Conservation (phyloP, 441 rosid genomes). For the Adansonia madagascariensis region DNA sequence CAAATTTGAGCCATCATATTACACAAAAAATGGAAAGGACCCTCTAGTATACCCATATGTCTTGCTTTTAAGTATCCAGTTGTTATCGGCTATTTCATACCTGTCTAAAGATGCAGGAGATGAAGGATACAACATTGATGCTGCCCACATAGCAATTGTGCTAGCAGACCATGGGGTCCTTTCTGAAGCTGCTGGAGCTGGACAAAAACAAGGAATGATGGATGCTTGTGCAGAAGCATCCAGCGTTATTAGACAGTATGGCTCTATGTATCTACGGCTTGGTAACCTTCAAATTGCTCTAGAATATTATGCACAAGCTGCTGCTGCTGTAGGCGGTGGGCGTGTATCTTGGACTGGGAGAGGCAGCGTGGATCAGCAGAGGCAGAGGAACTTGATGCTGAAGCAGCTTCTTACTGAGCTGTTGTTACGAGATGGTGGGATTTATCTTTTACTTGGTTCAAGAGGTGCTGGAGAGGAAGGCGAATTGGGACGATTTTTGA, state of each 20-base stretch:
- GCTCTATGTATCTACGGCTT: constrained; percentile 69
- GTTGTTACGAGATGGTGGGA: constrained; percentile 82
- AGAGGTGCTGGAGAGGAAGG: constrained; percentile 94
- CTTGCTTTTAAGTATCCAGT: constrained; percentile 82
- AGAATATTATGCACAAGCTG: constrained; percentile 97
- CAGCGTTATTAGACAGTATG: constrained; percentile 87
- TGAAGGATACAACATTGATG: constrained; percentile 77
- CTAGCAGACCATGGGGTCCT: constrained; percentile 82
- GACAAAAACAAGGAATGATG: constrained; percentile 75
- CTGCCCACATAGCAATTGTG: constrained; percentile 76
- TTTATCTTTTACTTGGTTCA: constrained; percentile 76
- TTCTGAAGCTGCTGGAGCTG: constrained; percentile 65
- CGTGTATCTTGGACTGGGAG: constrained; percentile 84
- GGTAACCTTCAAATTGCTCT: constrained; percentile 77
- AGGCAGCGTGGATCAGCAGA: constrained; percentile 78
- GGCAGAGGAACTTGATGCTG: constrained; percentile 85
- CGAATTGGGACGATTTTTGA: constrained; percentile 71
- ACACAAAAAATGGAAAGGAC: constrained; percentile 93
- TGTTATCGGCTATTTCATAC: constrained; percentile 75
- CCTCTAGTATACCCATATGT: constrained; percentile 90
- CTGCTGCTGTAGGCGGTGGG: constrained; percentile 93
- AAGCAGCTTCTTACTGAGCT: constrained; percentile 90
- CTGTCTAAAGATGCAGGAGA: constrained; percentile 78
- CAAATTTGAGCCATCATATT: constrained; percentile 89
- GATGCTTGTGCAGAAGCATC: constrained; percentile 89